Evolutionary conservation across 345 rosid genomes (phyloP).

Genomic region (Rubroshorea leprosula): DNA sequence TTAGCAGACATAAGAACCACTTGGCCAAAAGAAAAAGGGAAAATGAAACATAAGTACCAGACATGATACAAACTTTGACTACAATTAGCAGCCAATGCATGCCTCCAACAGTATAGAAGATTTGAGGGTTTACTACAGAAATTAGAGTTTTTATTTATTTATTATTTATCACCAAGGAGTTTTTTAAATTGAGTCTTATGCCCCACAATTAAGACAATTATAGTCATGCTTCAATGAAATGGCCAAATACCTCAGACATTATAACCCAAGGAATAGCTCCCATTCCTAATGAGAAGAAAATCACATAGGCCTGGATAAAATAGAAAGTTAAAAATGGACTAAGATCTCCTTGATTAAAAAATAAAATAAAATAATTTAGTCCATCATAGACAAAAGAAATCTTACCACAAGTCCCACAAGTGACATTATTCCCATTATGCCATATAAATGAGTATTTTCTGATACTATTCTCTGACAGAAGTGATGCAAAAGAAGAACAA

Average conservation of each 20-base stretch:
- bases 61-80: no score
- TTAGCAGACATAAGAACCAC: no score
- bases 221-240: no score
- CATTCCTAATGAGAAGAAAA: conserved; percentile 80
- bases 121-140: no score
- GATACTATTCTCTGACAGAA: conserved; percentile 46
- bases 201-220: no score
- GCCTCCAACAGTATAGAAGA: no score
- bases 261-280: conserved; percentile 97
- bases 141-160: no score
- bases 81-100: no score
- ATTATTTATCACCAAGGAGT: no score
- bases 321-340: not conserved
- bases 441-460: conserved; percentile 45
- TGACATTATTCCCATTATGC: conserved; percentile 59
- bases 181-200: no score
- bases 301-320: conserved; percentile 53
- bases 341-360: not conserved
- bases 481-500: conserved; percentile 9
- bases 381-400: conserved; percentile 3
- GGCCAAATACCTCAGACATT: conserved; percentile 85
- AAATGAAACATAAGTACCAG: conserved; percentile 3
- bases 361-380: no score
- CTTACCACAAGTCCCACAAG: conserved; percentile 92
- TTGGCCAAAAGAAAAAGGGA: no score